A percentile compares a stretch with the other conserved stretches of the same genome.
phyloP scores from a whole-genome alignment of 1,284 basidiomycete species.

The Naganishia sp. region DNA sequence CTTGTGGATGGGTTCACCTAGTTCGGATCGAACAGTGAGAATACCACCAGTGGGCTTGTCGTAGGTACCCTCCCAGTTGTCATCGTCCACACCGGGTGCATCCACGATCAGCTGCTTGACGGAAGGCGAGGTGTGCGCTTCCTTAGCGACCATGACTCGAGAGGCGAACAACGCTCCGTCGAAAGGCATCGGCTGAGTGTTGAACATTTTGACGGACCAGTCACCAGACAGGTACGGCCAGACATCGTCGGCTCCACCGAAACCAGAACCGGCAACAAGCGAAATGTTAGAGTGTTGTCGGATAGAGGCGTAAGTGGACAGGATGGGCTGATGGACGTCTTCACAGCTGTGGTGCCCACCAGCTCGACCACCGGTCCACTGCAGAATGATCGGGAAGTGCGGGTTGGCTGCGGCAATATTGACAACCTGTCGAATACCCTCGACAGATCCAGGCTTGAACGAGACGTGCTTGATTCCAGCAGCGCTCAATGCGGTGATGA shows the following conservation, averaged over 20 bases:
- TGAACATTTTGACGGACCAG: constrained; percentile 81
- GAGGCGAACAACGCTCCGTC: constrained; percentile 95
- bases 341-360: constrained; percentile 98
- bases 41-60: constrained; percentile 91
- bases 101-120: constrained; percentile 97
- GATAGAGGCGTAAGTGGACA: constrained; percentile 86
- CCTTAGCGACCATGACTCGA: constrained; percentile 97
- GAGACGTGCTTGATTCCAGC: constrained; percentile 92
- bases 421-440: constrained; percentile 94
- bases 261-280: constrained; percentile 94
- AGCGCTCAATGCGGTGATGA: constrained; percentile 72
- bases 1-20: constrained; percentile 99
- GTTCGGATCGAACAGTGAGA: constrained; percentile 93
- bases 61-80: constrained; percentile 93
- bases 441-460: constrained; percentile 96
- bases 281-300: constrained; percentile 84
- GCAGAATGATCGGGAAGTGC: constrained; percentile 95
- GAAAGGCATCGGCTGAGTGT: constrained; percentile 95
- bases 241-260: constrained; percentile 90
- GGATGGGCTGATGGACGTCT: constrained; percentile 96
- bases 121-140: constrained; percentile 88
- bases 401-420: constrained; percentile 94
- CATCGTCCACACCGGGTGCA: constrained; percentile 87
- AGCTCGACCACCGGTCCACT: constrained; percentile 99
- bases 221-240: constrained; percentile 98